Percentiles rank a stretch among this genome's conserved stretches.
Conservation (phyloP, 108 stramenopile species). For the Nitzschia sp. region DNA sequence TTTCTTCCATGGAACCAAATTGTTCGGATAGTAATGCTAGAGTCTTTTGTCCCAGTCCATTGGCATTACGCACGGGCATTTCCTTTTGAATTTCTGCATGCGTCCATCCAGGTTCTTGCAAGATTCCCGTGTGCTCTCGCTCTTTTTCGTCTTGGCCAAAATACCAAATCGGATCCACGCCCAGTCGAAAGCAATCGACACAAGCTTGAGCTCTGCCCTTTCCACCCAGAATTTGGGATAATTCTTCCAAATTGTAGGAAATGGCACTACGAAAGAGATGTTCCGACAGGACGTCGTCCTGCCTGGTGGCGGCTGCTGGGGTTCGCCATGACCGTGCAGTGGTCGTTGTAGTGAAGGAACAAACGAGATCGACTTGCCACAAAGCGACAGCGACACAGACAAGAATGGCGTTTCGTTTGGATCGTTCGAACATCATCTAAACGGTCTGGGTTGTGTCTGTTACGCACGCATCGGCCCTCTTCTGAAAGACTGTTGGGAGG, state of each 20-base stretch:
- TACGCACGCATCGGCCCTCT: no score
- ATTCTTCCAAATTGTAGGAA: constrained; percentile 46
- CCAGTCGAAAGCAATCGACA: constrained; percentile 56
- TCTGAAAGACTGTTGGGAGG: no score
- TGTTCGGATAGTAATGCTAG: not conserved
- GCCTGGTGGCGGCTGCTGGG: not conserved
- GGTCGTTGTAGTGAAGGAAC: no score
- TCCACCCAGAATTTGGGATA: constrained; percentile 44
- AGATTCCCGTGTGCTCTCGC: constrained; percentile 18
- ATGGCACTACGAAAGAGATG: constrained; percentile 30
- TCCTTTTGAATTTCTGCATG: constrained; percentile 14
- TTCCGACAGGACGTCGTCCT: no score
- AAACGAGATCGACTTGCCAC: no score
- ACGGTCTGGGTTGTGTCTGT: no score
- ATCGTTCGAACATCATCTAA: no score
- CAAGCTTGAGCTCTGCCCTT: constrained; percentile 51
- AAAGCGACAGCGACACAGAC: no score
- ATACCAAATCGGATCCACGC: constrained; percentile 65
- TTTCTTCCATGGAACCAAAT: constrained; percentile 21
- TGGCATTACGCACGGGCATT: not conserved
- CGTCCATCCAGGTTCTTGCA: constrained; percentile 18
- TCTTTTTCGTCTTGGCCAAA: constrained; percentile 21
- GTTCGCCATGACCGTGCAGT: no score
- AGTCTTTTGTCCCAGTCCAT: constrained; percentile 19
- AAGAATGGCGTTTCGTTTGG: no score